Evolutionary conservation across 192 early-diverging fungal species (phyloP), one percentile per base, ranked within the genome.

Genomic region (Ramicandelaber brevisporus): DNA sequence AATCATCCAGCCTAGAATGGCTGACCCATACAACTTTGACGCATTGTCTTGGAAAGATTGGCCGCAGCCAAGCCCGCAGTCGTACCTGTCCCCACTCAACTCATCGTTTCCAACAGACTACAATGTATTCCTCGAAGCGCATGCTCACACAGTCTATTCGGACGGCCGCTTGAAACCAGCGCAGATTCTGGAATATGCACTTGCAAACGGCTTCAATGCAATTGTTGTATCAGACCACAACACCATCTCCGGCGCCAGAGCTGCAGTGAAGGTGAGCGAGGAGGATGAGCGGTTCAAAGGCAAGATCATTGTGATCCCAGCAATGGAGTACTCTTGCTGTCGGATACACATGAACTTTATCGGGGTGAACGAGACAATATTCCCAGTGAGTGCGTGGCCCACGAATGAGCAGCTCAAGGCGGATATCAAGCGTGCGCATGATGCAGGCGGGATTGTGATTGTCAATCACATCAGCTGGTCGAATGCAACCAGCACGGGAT

Each of bases 171-270:
- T 77, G 58, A 48, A 44, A 8, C 46, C 56, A 1, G 40, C 55
- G 34, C 60, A 68, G 17, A 33, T 62, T 1, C 14, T 77, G 2
- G 53, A 71, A 21, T 77, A 58, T 59, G 57, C 66, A 39, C 26
- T 47, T 15, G 70, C 73, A 3, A 71, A 70, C 34, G 70, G 73
- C 17, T 77, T 54, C 41, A 71, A 73, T 38, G 73, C 73, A 5
- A 49, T 73, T 1, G 51, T 72, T 25, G 73, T 72, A 17, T 73
- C 65, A 4, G 73, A 77, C 34, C 73, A 77, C 27, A 70, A 77
- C 38, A 63, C 59, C 0, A 49, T 77, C 4, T 37, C 37, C 17
- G 73, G 73, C 28, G 63, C 61, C 3, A 25, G 70, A n/a, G 65
- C 55, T 2, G 64, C 70, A 2, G 57, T 59, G 31, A 31, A 55